A percentile compares a stretch with the other conserved stretches of the same genome.
phyloP scores from a whole-genome alignment of 441 rosid species.

The Pelargonium cotyledonis region DNA sequence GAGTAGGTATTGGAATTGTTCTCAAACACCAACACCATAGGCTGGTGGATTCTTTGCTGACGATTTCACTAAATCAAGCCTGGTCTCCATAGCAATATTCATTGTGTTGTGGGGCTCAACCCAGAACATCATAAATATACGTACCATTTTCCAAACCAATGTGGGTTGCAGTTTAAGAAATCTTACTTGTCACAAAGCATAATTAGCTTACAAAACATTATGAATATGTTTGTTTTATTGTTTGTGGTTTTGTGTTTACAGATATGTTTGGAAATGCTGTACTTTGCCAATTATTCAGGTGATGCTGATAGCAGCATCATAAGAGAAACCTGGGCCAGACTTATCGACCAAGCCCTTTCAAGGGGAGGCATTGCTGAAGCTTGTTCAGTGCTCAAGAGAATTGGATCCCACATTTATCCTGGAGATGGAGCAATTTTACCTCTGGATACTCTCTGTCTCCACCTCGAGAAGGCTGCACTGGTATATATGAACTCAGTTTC shows the following conservation, averaged over 20 bases:
- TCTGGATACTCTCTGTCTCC: constrained; percentile 76
- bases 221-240: not conserved
- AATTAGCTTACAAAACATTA: not conserved
- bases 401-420: constrained; percentile 75
- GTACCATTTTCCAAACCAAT: too few species aligned
- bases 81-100: too few species aligned
- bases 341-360: constrained; percentile 83
- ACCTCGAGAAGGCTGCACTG: constrained; percentile 91
- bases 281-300: constrained; percentile 88
- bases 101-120: too few species aligned
- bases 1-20: too few species aligned
- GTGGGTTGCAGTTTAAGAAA: too few species aligned
- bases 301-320: constrained; percentile 87
- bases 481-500: constrained; percentile 32
- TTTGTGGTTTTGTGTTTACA: constrained; percentile 32
- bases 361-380: constrained; percentile 92
- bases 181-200: not conserved
- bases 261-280: constrained; percentile 88
- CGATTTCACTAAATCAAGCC: too few species aligned
- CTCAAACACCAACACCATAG: too few species aligned
- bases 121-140: too few species aligned
- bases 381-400: constrained; percentile 78
- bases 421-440: constrained; percentile 93
- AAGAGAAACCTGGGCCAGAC: constrained; percentile 93
- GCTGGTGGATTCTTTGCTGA: too few species aligned